Conservation (phyloP, 805 yeast genomes). For the Scheffersomyces stipitis region DNA sequence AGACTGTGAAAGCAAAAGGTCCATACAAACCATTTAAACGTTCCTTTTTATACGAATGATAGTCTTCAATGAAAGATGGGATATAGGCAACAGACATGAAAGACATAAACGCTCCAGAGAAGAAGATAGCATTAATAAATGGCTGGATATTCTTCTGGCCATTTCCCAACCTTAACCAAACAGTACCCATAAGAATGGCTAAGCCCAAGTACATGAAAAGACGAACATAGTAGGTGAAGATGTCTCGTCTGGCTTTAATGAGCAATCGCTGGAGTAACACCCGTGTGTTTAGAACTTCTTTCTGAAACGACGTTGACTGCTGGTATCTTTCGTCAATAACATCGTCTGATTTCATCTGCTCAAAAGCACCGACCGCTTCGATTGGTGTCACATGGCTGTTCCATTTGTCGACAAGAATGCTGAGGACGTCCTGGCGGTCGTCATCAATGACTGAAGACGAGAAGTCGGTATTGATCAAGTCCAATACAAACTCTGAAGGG, state of each 20-base stretch:
- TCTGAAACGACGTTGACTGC: background rate
- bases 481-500: constrained; percentile 29
- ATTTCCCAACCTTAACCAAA: constrained; percentile 28
- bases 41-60: constrained; percentile 27
- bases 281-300: constrained; percentile 7
- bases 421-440: background rate
- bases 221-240: constrained; percentile 37
- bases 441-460: background rate
- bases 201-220: constrained; percentile 38
- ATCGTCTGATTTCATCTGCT: background rate
- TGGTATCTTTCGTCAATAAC: background rate
- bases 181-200: constrained; percentile 43
- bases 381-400: background rate
- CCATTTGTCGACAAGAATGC: background rate
- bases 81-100: constrained; percentile 44
- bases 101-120: constrained; percentile 47
- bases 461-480: constrained; percentile 29
- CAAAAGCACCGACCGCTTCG: background rate
- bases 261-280: constrained; percentile 24
- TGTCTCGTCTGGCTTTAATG: constrained; percentile 33
- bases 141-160: constrained; percentile 24
- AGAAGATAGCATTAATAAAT: constrained; percentile 34
- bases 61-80: constrained; percentile 39
- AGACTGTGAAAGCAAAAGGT: constrained; percentile 30
- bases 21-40: constrained; percentile 39